Evolutionary conservation across 164 flowering plant genomes (phyloP).

Genomic region (Piper betle): DNA sequence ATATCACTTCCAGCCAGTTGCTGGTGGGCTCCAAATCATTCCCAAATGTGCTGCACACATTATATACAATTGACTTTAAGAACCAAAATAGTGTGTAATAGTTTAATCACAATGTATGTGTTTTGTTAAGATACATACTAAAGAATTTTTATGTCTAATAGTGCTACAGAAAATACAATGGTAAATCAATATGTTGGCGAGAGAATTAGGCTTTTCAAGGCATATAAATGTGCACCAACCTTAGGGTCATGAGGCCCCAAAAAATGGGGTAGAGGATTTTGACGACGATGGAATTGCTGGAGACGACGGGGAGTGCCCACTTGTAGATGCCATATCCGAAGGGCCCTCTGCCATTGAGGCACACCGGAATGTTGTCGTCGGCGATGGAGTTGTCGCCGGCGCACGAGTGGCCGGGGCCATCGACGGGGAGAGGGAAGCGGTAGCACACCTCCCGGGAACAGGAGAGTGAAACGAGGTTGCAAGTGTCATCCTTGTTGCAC

Average conservation of each 20-base stretch:
- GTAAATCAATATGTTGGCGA: too few species aligned
- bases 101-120: too few species aligned
- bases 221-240: slow-evolving; percentile 24
- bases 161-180: too few species aligned
- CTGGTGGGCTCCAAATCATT: slow-evolving; percentile 89
- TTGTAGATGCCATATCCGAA: slow-evolving; percentile 72
- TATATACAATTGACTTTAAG: neutral
- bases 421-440: slow-evolving; percentile 30
- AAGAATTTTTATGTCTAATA: too few species aligned
- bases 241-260: slow-evolving; percentile 94
- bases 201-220: too few species aligned
- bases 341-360: slow-evolving; percentile 62
- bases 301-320: slow-evolving; percentile 79
- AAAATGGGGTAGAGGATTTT: slow-evolving; percentile 90
- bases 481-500: slow-evolving; percentile 29
- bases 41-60: slow-evolving; percentile 66
- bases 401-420: slow-evolving; percentile 28
- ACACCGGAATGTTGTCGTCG: slow-evolving; percentile 19
- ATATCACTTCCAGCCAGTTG: slow-evolving; percentile 78
- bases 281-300: slow-evolving; percentile 70
- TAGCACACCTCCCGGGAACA: slow-evolving; percentile 75
- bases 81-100: neutral
- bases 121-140: too few species aligned
- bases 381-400: slow-evolving; percentile 33
- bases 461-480: slow-evolving; percentile 43